Conservation (phyloP, 2,329 filamentous ascomycete genomes). For the Phialemonium atrogriseum region DNA sequence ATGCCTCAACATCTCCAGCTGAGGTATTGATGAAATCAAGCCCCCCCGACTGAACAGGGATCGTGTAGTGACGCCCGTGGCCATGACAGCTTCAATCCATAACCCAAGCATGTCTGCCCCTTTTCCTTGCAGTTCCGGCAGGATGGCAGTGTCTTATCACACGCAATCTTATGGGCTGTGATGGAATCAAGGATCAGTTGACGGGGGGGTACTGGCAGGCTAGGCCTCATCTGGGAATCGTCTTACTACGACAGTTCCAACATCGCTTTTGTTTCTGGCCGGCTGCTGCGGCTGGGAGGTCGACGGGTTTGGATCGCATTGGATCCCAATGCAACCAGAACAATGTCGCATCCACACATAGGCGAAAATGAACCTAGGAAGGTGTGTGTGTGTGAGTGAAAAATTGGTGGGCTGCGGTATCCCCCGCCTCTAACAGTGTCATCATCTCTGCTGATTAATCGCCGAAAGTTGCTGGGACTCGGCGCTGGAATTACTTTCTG, state of each 20-base stretch:
- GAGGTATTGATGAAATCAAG: conserved; percentile 7
- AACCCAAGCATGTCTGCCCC: conserved; percentile 6
- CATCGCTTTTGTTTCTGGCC: neutral
- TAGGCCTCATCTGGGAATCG: neutral
- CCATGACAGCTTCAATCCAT: conserved; percentile 10
- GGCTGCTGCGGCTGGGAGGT: too few species aligned
- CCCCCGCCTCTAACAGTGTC: too few species aligned
- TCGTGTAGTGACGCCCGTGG: conserved; percentile 6
- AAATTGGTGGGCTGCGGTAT: too few species aligned
- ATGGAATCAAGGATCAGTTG: neutral
- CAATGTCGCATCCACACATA: too few species aligned
- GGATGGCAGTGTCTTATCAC: conserved; percentile 8
- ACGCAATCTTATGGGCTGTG: conserved; percentile 9
- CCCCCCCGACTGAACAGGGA: neutral
- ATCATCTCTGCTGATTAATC: too few species aligned
- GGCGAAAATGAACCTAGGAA: too few species aligned
- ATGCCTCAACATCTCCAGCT: conserved; percentile 4
- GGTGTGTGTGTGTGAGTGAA: too few species aligned
- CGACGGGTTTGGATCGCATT: too few species aligned
- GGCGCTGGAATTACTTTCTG: too few species aligned
- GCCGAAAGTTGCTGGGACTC: too few species aligned
- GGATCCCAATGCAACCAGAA: too few species aligned
- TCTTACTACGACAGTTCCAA: conserved; percentile 3
- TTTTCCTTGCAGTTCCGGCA: conserved; percentile 7
- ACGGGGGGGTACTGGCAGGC: too few species aligned